Percentiles rank a stretch among this genome's conserved stretches.
phyloP scores from a whole-genome alignment of 352 stramenopile species.

The Phytophthora fragariaefolia region DNA sequence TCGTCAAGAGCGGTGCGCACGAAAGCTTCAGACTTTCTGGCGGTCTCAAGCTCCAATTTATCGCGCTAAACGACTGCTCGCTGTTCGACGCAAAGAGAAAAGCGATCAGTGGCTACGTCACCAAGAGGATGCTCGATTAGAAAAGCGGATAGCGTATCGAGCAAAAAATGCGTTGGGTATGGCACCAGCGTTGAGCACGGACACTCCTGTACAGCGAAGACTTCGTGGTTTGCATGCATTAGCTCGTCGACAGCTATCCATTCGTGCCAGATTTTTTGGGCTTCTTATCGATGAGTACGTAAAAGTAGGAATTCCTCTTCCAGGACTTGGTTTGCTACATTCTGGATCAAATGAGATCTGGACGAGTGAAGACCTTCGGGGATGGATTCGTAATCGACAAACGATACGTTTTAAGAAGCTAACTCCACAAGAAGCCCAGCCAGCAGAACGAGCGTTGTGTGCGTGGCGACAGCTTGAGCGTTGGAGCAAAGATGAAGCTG shows the following conservation, averaged over 20 bases:
- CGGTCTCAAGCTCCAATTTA: constrained; percentile 40
- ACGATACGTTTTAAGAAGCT: constrained; percentile 46
- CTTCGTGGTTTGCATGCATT: constrained; percentile 60
- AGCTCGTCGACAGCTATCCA: constrained; percentile 51
- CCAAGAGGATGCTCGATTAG: constrained; percentile 38
- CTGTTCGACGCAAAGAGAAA: constrained; percentile 33
- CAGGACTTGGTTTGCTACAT: constrained; percentile 44
- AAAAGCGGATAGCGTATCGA: constrained; percentile 47
- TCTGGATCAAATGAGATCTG: constrained; percentile 41
- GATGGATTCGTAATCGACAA: constrained; percentile 59
- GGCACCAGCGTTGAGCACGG: constrained; percentile 45
- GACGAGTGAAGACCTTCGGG: constrained; percentile 58
- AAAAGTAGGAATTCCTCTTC: constrained; percentile 62
- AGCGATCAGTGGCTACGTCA: constrained; percentile 46
- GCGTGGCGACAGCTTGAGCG: constrained; percentile 41
- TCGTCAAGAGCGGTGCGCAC: constrained; percentile 36
- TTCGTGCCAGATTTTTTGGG: constrained; percentile 62
- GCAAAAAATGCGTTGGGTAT: constrained; percentile 49
- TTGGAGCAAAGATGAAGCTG: constrained; percentile 25
- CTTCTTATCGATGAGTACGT: constrained; percentile 69
- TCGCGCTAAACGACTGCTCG: constrained; percentile 34
- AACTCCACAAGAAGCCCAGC: constrained; percentile 18
- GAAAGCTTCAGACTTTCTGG: constrained; percentile 69
- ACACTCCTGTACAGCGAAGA: constrained; percentile 44
- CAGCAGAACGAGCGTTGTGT: constrained; percentile 33